These are phyloP conservation scores for Gamarada debralockiae DNA, from an alignment of 495 filamentous ascomycete species.

Conservation along the genomic window DNA sequence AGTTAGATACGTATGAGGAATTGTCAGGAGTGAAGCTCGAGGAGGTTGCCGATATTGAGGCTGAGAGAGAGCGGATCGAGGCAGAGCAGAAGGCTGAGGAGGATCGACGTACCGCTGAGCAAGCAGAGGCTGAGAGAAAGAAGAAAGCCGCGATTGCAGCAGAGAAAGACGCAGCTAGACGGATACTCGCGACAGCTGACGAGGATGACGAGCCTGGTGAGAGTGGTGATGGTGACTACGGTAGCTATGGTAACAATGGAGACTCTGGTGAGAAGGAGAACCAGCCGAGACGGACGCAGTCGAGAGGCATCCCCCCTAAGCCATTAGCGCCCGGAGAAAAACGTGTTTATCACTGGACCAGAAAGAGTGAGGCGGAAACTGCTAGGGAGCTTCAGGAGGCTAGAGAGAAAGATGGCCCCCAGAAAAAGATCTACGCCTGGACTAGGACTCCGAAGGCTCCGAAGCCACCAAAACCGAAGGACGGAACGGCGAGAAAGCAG, in stretches of 20 bases:
- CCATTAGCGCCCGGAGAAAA: no score
- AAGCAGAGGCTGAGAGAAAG: conserved; percentile 42
- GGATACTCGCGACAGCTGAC: not conserved
- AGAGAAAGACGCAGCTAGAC: not conserved
- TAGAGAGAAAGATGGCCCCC: no score
- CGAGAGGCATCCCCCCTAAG: no score
- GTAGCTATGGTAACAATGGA: no score
- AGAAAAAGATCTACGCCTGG: no score
- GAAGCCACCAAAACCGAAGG: conserved; percentile 24
- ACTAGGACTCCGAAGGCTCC: no score
- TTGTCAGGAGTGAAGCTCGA: conserved; percentile 54
- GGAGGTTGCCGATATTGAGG: conserved; percentile 59
- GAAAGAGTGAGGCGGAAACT: no score
- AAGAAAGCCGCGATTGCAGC: conserved; percentile 34
- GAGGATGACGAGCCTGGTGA: conserved; percentile 3
- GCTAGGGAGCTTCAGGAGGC: no score
- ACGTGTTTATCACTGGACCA: no score
- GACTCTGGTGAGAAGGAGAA: no score
- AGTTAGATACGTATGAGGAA: conserved; percentile 63
- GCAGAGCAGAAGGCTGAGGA: conserved; percentile 61
- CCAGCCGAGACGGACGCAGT: no score
- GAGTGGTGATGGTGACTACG: conserved; percentile 7
- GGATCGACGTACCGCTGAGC: conserved; percentile 37
- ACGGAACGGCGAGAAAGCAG: not conserved
- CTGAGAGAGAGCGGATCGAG: conserved; percentile 63